Evolutionary conservation across 2,329 filamentous ascomycete species (phyloP).

Genomic region (Zarea fungicola): DNA sequence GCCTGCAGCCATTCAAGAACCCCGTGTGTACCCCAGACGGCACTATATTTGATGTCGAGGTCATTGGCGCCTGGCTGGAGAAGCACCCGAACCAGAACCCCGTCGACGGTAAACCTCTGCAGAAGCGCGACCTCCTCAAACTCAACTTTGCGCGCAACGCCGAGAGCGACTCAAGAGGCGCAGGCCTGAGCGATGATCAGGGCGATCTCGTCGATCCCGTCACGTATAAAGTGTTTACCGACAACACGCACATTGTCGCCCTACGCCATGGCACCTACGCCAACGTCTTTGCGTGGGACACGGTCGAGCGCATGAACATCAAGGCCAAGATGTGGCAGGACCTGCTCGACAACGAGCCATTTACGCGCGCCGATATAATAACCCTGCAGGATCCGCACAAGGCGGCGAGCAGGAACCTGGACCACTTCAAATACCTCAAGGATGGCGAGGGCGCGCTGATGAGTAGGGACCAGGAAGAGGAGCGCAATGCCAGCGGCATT

Average conservation of each 20-base stretch:
- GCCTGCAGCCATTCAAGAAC: constrained; percentile 89
- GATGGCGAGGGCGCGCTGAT: constrained; percentile 68
- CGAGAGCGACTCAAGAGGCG: constrained; percentile 50
- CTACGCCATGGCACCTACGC: constrained; percentile 74
- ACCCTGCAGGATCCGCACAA: constrained; percentile 96
- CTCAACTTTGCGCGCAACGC: constrained; percentile 91
- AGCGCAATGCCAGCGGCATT: constrained; percentile 61
- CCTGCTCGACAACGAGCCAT: constrained; percentile 79
- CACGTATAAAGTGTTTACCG: constrained; percentile 94
- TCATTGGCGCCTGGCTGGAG: constrained; percentile 90
- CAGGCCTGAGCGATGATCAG: constrained; percentile 45
- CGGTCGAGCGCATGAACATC: constrained; percentile 89
- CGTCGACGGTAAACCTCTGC: constrained; percentile 73
- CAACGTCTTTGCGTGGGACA: constrained; percentile 96
- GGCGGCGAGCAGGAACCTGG: constrained; percentile 73
- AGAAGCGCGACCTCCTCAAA: constrained; percentile 78
- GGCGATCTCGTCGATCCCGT: constrained; percentile 93
- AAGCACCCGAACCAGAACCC: constrained; percentile 86
- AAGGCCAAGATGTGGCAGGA: constrained; percentile 96
- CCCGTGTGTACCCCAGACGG: constrained; percentile 86
- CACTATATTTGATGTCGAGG: constrained; percentile 90
- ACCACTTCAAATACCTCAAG: constrained; percentile 81
- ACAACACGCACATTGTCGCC: constrained; percentile 95
- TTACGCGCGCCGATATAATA: constrained; percentile 86
- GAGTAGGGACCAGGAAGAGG: constrained; percentile 65